Evolutionary conservation across 2,329 filamentous ascomycete genomes (phyloP).

Genomic region (Alternaria ventricosa): DNA sequence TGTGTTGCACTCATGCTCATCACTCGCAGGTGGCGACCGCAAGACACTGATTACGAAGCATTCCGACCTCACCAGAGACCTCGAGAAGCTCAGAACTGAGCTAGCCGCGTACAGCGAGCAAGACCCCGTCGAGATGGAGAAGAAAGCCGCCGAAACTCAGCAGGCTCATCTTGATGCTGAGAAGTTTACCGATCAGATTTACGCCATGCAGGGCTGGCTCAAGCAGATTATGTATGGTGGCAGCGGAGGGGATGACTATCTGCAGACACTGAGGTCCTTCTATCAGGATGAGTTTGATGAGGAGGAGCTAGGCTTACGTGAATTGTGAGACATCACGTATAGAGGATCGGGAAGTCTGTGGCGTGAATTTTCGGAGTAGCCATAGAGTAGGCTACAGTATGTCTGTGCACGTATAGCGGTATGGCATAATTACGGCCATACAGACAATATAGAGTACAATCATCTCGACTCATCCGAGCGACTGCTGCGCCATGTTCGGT

Average conservation of each 20-base stretch:
- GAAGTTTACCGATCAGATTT: slow-evolving; percentile 54
- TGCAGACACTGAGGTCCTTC: slow-evolving; percentile 52
- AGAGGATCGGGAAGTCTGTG: background rate
- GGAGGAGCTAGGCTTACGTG: slow-evolving; percentile 60
- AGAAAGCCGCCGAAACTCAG: slow-evolving; percentile 44
- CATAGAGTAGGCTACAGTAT: background rate
- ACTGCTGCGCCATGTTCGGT: slow-evolving; percentile 10
- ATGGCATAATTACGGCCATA: background rate
- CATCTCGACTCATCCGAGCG: slow-evolving; percentile 35
- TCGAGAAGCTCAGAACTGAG: slow-evolving; percentile 49
- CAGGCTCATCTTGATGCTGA: slow-evolving; percentile 42
- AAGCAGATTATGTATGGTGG: slow-evolving; percentile 47
- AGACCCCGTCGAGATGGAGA: slow-evolving; percentile 55
- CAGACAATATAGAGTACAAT: background rate
- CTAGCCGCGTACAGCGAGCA: slow-evolving; percentile 55
- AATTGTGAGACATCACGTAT: no score
- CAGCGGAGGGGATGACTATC: slow-evolving; percentile 46
- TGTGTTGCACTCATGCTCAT: background rate
- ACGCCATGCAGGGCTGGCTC: slow-evolving; percentile 55
- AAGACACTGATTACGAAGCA: slow-evolving; percentile 49
- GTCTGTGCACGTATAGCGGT: background rate
- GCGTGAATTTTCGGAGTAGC: background rate
- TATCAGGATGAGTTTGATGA: slow-evolving; percentile 63
- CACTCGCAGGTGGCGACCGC: slow-evolving; percentile 36
- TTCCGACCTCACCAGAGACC: slow-evolving; percentile 43